Percentiles rank a stretch among this genome's conserved stretches.
phyloP scores from a whole-genome alignment of 306 rosid genomes.

The Arachis stenosperma region DNA sequence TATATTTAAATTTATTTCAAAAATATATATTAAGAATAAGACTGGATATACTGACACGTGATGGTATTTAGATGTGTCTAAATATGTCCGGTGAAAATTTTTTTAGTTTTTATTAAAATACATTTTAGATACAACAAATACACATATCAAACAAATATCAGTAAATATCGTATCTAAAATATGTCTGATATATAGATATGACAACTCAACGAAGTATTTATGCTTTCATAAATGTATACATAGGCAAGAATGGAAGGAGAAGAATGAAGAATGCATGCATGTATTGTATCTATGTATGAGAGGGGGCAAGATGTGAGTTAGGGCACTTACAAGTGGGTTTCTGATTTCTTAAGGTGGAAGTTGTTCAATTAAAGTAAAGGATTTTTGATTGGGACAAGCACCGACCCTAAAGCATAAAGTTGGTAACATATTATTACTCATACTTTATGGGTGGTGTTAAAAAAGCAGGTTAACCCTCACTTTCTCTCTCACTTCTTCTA shows the following conservation, averaged over 20 bases:
- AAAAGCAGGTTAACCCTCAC: conserved; percentile 45
- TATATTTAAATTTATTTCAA: too few relatives aligned
- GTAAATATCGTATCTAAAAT: too few relatives aligned
- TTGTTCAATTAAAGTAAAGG: conserved; percentile 44
- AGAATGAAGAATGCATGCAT: background rate
- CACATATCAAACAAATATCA: too few relatives aligned
- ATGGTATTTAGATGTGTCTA: too few relatives aligned
- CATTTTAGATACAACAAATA: too few relatives aligned
- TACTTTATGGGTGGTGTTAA: conserved; percentile 48
- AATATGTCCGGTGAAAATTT: too few relatives aligned
- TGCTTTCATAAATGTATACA: background rate
- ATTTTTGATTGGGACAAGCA: conserved; percentile 62
- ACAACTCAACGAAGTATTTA: too few relatives aligned
- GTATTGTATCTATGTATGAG: background rate
- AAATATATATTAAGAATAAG: too few relatives aligned
- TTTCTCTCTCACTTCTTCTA: conserved; percentile 38
- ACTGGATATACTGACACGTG: too few relatives aligned
- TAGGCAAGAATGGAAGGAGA: conserved; percentile 24
- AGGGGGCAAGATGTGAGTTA: conserved; percentile 5
- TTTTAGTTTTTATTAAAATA: too few relatives aligned
- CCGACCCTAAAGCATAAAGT: conserved; percentile 48
- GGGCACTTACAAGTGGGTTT: conserved; percentile 39
- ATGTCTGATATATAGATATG: too few relatives aligned
- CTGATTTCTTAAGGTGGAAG: conserved; percentile 46
- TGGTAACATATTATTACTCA: conserved; percentile 24